Evolutionary conservation across 129 eudicot species (phyloP), one percentile per base, ranked within the genome.

Genomic region (Sambucus nigra): DNA sequence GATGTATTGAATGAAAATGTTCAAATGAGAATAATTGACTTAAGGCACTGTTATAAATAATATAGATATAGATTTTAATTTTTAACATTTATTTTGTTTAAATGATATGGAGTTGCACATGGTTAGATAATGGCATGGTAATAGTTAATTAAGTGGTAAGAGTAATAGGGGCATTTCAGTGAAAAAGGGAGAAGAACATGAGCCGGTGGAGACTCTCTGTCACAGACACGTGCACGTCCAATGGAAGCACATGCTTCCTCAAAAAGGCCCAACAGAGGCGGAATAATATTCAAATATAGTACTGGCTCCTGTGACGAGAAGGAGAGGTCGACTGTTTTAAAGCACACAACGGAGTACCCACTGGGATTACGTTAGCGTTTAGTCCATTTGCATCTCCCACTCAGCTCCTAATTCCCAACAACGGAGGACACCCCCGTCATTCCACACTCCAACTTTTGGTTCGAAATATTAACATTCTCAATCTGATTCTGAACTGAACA

Each of bases 171-270:
- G 55, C 28, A 50, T 2, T 23, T 24, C 15, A 4, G 55, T 50
- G n/a, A n/a, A 14, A 50, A 50, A 25, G 0, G n/a, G 25, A 7
- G 11, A 32, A 7, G 23, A 42, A 42, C 6, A 42, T 42, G 1
- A 4, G 58, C 48, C 19, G 76, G 70, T 71, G 71, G 71, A 57
- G 38, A 47, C 23, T 57, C 63, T 58, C 72, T 68, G 76, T 69
- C 83, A 72, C 52, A 55, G 73, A 47, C 83, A 77, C 83, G 83
- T 77, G 83, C 73, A 62, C 25, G 18, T 53, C 83, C 47, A 69
- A 68, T 38, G 61, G 57, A 69, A 7, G 73, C 84, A 77, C 84
- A 77, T 77, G 79, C 79, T 64, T 65, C 69, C 72, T 65, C 47
- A 49, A 47, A 64, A 65, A 70, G 62, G 44, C 70, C 62, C 63